phyloP scores from a whole-genome alignment of 78 protist species.

The Dictyostelium capitatum region DNA sequence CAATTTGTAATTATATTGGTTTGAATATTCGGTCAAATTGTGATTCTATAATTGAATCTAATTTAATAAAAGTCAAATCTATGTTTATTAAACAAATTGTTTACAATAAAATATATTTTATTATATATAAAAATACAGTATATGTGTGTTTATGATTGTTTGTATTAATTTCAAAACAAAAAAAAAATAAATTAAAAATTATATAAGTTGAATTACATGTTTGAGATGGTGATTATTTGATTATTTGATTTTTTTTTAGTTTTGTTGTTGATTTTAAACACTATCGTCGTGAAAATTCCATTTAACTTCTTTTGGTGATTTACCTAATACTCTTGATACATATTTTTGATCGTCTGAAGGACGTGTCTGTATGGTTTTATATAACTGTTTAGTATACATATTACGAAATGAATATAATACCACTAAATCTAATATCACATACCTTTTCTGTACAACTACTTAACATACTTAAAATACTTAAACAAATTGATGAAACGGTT shows the following conservation, averaged over 20 bases:
- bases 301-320: slow-evolving; percentile 57
- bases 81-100: too few species aligned
- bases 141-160: not conserved
- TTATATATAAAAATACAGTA: slow-evolving; percentile 4
- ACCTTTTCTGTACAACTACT: slow-evolving; percentile 75
- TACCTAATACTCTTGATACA: slow-evolving; percentile 44
- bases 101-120: not conserved
- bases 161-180: not conserved
- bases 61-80: too few species aligned
- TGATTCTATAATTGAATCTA: not conserved
- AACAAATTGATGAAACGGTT: slow-evolving; percentile 83
- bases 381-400: too few species aligned
- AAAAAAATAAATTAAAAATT: too few species aligned
- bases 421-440: not conserved
- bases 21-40: not conserved
- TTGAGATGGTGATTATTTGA: too few species aligned
- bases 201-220: too few species aligned
- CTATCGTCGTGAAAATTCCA: slow-evolving; percentile 78
- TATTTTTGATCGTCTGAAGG: slow-evolving; percentile 55
- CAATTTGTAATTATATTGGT: not conserved
- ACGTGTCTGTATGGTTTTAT: not conserved
- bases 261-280: slow-evolving; percentile 19
- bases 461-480: slow-evolving; percentile 85
- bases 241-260: not conserved
- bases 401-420: not conserved